Evolutionary conservation across 1,139 yeast species (phyloP), one percentile per base, ranked within the genome.

Genomic region (Yamadazyma taylorii): DNA sequence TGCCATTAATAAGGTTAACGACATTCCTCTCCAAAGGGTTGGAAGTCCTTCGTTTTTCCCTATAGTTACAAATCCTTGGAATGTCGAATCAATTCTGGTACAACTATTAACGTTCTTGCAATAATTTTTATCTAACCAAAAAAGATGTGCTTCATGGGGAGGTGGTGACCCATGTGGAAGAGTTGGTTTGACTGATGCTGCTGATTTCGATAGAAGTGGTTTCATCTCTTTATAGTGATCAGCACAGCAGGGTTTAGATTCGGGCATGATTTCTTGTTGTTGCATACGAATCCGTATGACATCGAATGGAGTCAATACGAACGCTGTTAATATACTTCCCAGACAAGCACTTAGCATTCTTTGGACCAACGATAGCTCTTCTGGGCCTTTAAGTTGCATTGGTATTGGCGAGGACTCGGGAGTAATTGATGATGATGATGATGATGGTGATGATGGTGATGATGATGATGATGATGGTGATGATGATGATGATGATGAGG

Each of bases 281-380:
- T 92, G 98, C 42, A 90, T 69, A 40, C 98, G 74, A 26, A 92
- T 87, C 43, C 97, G 67, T 1, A 90, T 87, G 32, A 92, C 97
- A 56, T 92, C 98, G 59, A 92, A 84, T 1, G 98, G 98, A 1
- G 97, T 92, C 24, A 90, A 85, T 37, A 82, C 80, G 33, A 88
- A 52, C 0, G 97, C 88, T 1, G 97, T 92, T 26, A 89, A 58
- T n/a, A 92, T 58, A 1, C 97, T 86, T 3, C 98, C 98, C 34
- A 85, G 75, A 53, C 95, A 85, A 0, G 97, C 97, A 44, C 96
- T 85, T 27, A 86, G 60, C 94, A 89, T 88, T 39, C 90, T 63
- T 56, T 88, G 89, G 2, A 61, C 45, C 17, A 78, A 55, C 8
- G 85, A 66, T 37, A 48, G 27, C 13, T 41, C 41, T 17, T 29